These are phyloP conservation scores for Lactarius hatsudake DNA, from an alignment of 768 basidiomycete species.

Conservation along the genomic window DNA sequence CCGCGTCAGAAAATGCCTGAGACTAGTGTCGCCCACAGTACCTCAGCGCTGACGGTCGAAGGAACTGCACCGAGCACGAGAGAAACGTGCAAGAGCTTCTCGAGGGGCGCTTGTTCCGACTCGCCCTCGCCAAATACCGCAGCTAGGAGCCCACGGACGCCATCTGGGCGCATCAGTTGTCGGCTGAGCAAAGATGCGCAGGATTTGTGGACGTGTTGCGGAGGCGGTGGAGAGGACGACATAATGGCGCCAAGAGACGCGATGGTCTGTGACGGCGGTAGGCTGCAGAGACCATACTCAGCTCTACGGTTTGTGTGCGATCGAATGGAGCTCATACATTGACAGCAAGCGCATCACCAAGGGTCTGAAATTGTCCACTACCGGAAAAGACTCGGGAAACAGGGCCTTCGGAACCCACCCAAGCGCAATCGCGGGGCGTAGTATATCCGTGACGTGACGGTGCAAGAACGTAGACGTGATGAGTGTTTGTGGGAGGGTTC, in stretches of 20 bases:
- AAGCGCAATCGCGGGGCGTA: conserved; percentile 58
- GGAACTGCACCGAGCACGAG: conserved; percentile 64
- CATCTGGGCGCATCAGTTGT: conserved; percentile 68
- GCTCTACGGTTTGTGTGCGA: neutral
- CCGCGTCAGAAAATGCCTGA: neutral
- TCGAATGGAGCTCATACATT: conserved; percentile 46
- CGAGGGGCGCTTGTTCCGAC: conserved; percentile 52
- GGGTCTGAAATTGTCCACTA: conserved; percentile 49
- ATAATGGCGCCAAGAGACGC: conserved; percentile 51
- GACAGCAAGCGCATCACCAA: conserved; percentile 55
- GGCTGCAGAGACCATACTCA: conserved; percentile 39
- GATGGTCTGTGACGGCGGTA: conserved; percentile 66
- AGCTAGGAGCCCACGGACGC: conserved; percentile 63
- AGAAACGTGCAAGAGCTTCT: conserved; percentile 73
- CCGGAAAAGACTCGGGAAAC: conserved; percentile 38
- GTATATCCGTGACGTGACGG: conserved; percentile 55
- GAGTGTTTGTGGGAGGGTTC: conserved; percentile 51
- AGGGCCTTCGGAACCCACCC: conserved; percentile 70
- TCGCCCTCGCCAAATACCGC: conserved; percentile 69
- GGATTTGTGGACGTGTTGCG: conserved; percentile 53
- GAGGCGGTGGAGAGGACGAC: conserved; percentile 45
- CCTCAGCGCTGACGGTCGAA: conserved; percentile 50
- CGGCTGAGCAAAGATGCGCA: conserved; percentile 64
- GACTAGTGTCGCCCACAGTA: conserved; percentile 34
- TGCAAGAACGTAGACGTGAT: conserved; percentile 59